A percentile compares a stretch with the other conserved stretches of the same genome.
Conservation (phyloP, 495 filamentous ascomycete species). For the Corynascus novoguineensis region DNA sequence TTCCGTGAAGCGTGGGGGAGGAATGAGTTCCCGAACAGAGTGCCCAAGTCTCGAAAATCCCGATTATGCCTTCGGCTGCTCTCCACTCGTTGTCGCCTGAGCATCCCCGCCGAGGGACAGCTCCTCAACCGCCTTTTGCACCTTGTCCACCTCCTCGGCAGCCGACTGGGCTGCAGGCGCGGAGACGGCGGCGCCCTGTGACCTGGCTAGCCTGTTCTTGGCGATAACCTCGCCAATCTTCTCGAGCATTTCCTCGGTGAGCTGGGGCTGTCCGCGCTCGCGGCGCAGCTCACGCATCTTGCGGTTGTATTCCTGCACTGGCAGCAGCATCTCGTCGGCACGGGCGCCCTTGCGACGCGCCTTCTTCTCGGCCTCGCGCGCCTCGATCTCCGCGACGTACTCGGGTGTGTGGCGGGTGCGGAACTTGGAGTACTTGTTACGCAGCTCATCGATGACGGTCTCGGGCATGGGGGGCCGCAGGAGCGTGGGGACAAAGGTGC, state of each 20-base stretch:
- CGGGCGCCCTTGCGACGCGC: slow-evolving; percentile 42
- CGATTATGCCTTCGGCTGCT: slow-evolving; percentile 15
- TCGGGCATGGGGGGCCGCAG: slow-evolving; percentile 71
- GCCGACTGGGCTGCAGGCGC: too few relatives aligned
- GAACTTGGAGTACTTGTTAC: slow-evolving; percentile 79
- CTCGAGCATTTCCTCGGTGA: slow-evolving; percentile 56
- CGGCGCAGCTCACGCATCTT: slow-evolving; percentile 40
- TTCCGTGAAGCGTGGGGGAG: too few relatives aligned
- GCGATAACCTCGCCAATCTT: slow-evolving; percentile 63
- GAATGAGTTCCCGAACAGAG: not conserved
- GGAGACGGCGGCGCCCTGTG: not conserved
- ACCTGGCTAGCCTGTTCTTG: slow-evolving; percentile 37
- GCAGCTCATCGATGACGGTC: slow-evolving; percentile 76
- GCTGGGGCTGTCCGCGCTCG: slow-evolving; percentile 42
- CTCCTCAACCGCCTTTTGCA: slow-evolving; percentile 22
- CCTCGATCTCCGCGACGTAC: slow-evolving; percentile 57
- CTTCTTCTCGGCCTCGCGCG: slow-evolving; percentile 56
- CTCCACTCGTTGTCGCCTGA: slow-evolving; percentile 1
- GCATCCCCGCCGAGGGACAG: slow-evolving; percentile 16
- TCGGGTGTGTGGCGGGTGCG: slow-evolving; percentile 70
- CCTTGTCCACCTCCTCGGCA: slow-evolving; percentile 10
- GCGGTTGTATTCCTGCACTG: slow-evolving; percentile 48
- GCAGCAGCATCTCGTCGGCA: slow-evolving; percentile 50
- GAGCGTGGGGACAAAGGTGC: slow-evolving; percentile 70
- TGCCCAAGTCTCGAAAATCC: not conserved